Percentiles rank a stretch among this genome's conserved stretches.
These are phyloP conservation scores for Cladophialophora carrionii DNA, from an alignment of 2,329 filamentous ascomycete genomes.

Conservation along the genomic window DNA sequence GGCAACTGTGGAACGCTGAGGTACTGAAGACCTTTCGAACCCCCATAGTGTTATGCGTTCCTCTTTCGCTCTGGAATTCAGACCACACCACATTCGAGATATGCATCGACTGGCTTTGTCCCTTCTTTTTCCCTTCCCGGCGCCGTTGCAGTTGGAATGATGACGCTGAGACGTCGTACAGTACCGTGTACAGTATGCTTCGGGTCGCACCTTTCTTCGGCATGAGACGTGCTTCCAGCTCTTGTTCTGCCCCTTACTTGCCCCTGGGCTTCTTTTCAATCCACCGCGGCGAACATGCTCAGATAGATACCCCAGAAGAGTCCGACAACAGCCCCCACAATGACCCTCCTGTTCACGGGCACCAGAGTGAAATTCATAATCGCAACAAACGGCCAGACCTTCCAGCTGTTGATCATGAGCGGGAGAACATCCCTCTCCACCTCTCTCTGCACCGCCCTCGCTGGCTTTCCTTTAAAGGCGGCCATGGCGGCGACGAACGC, in stretches of 20 bases:
- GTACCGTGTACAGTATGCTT: not conserved
- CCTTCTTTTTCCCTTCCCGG: no score
- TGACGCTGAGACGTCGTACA: not conserved
- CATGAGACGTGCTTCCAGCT: not conserved
- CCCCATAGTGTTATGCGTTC: no score
- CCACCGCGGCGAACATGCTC: conserved; percentile 40
- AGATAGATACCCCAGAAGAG: conserved; percentile 48
- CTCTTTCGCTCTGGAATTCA: no score
- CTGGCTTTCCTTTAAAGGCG: conserved; percentile 49
- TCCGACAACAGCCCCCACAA: conserved; percentile 45
- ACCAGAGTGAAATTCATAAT: conserved; percentile 47
- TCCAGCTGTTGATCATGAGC: conserved; percentile 46
- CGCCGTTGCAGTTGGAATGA: not conserved
- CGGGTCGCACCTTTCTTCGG: not conserved
- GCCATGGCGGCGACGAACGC: conserved; percentile 61
- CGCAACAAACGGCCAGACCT: conserved; percentile 48
- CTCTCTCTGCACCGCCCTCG: conserved; percentile 42
- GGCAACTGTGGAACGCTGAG: no score
- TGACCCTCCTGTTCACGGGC: conserved; percentile 43
- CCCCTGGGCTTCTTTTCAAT: conserved; percentile 18
- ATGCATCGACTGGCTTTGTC: no score
- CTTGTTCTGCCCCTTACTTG: not conserved
- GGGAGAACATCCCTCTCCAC: conserved; percentile 46
- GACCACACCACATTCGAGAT: no score
- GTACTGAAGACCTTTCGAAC: no score